Evolutionary conservation across 768 basidiomycete species (phyloP), one percentile per base, ranked within the genome.

Genomic region (Terana coerulea): DNA sequence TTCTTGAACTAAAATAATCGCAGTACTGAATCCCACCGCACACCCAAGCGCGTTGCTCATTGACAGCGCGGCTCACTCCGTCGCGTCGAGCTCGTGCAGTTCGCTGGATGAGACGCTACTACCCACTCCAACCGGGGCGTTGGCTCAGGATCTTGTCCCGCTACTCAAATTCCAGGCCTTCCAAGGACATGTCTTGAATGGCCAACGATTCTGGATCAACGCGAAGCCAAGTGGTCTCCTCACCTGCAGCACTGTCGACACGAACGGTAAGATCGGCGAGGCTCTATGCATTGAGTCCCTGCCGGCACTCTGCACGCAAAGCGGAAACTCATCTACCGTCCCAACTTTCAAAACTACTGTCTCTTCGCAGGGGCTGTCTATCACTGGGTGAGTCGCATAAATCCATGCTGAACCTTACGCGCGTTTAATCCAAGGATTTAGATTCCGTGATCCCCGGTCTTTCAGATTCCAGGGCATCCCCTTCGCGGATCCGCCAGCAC

Each of bases 391-490:
- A 21, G 61, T 43, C 21, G 1, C 19, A 3, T 37, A 10, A 22
- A 17, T 1, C 9, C 14, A 36, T 19, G 19, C 48, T 28, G 17
- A 12, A 19, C 5, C 30, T 1, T 40, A 12, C n/a, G 2, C 1
- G 3, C 22, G 21, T 40, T 24, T 46, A 11, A 42, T 19, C 12
- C 21, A 17, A 5, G 26, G 17, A 22, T 19, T 35, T 36, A 76
- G 75, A 0, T 73, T 68, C 35, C 75, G 77, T 17, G 77, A 78
- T 56, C 71, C 72, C 30, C 61, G 72, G 0, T 74, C 75, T 1
- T 79, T 80, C 67, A 69, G 74, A 15, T 79, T 81, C 68, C 60
- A 77, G 11, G 78, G 78, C 11, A 74, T 81, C 35, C 77, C 74
- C 0, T 79, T 74, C 52, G 75, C 76, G 4, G 63, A 75, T 50